Percentiles rank a stretch among this genome's conserved stretches.
phyloP scores from a whole-genome alignment of 2,329 filamentous ascomycete genomes.

The Colletotrichum euphorbiae region DNA sequence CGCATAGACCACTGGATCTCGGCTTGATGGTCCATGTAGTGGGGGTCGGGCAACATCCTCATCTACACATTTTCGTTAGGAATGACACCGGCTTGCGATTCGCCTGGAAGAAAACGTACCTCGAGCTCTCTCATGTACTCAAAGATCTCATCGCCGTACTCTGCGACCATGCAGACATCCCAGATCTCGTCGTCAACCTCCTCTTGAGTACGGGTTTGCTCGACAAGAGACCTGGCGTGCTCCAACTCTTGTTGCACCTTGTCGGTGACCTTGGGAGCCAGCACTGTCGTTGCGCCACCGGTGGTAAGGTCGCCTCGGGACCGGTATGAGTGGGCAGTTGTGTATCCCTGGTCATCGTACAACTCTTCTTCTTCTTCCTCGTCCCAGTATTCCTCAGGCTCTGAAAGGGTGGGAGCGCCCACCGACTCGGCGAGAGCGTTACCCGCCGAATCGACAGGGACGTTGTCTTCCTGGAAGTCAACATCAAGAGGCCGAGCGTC shows the following conservation, averaged over 20 bases:
- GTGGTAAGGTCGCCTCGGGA: constrained; percentile 76
- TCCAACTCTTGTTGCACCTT: constrained; percentile 80
- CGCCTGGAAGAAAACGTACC: constrained; percentile 61
- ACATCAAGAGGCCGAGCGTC: constrained; percentile 11
- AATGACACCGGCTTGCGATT: neutral
- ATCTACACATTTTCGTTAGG: constrained; percentile 60
- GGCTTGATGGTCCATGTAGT: constrained; percentile 98
- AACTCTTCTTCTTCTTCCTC: constrained; percentile 76
- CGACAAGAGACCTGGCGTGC: constrained; percentile 70
- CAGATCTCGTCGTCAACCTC: constrained; percentile 90
- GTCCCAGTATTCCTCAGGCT: constrained; percentile 79
- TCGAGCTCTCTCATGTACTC: constrained; percentile 90
- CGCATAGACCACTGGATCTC: constrained; percentile 99
- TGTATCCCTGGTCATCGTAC: constrained; percentile 77
- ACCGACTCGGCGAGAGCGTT: constrained; percentile 26
- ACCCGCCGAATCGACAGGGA: constrained; percentile 1
- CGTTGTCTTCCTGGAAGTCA: constrained; percentile 17
- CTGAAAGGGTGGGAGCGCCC: constrained; percentile 43
- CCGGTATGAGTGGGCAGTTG: constrained; percentile 79
- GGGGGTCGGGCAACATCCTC: constrained; percentile 84
- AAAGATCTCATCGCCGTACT: constrained; percentile 97
- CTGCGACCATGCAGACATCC: constrained; percentile 97
- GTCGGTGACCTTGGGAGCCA: constrained; percentile 78
- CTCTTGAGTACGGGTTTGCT: constrained; percentile 72
- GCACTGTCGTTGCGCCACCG: constrained; percentile 65